A percentile compares a stretch with the other conserved stretches of the same genome.
Evolutionary conservation across 805 yeast genomes (phyloP).

Genomic region (Metschnikowia anglica): DNA sequence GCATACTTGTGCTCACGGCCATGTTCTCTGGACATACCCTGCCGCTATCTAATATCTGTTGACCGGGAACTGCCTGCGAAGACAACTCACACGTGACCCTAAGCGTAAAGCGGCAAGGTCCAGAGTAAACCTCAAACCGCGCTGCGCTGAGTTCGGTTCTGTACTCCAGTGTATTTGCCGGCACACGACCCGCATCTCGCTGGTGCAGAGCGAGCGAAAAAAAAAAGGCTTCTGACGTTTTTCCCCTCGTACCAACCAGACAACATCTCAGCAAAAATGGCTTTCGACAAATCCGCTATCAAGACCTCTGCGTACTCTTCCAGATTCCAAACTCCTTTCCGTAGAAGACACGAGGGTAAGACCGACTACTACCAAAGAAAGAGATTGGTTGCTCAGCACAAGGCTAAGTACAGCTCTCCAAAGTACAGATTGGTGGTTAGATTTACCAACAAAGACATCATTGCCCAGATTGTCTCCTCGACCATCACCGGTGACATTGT

Average conservation of each 20-base stretch:
- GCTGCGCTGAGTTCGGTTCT: not conserved
- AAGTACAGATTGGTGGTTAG: constrained; percentile 99
- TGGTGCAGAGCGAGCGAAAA: constrained; percentile 1
- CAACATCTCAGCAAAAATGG: constrained; percentile 52
- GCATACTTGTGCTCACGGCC: no score
- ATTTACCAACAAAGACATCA: constrained; percentile 99
- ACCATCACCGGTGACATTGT: constrained; percentile 97
- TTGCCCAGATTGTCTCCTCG: constrained; percentile 95
- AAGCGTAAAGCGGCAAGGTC: not conserved
- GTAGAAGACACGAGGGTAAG: constrained; percentile 99
- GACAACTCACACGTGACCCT: constrained; percentile 1
- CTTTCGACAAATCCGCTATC: constrained; percentile 60
- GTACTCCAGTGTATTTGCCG: not conserved
- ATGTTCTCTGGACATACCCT: no score
- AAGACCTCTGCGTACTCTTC: constrained; percentile 96
- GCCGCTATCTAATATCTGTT: no score
- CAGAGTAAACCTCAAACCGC: not conserved
- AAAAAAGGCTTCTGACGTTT: constrained; percentile 11
- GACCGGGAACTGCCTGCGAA: no score
- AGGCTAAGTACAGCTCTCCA: constrained; percentile 99
- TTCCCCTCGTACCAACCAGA: not conserved
- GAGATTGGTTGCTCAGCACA: constrained; percentile 99
- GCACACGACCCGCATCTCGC: constrained; percentile 18
- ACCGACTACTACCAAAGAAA: constrained; percentile 99
- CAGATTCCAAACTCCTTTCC: constrained; percentile 99